Evolutionary conservation across 2,329 filamentous ascomycete genomes (phyloP).

Genomic region (Alternaria burnsii): DNA sequence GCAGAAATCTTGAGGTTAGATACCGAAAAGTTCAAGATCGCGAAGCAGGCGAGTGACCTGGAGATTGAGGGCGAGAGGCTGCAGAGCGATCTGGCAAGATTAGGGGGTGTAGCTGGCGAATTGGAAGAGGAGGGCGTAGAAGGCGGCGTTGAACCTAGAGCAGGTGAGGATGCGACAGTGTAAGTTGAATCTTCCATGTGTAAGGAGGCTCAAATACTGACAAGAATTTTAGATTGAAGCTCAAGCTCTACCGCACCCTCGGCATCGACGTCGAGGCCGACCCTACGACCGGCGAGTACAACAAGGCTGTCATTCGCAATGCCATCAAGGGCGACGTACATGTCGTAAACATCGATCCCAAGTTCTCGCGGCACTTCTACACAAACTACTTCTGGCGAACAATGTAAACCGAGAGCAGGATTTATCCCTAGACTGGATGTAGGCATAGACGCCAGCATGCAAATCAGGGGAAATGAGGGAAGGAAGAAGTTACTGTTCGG

Average conservation of each 20-base stretch:
- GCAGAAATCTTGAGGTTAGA: constrained; percentile 86
- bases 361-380: constrained; percentile 90
- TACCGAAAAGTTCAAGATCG: constrained; percentile 91
- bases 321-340: constrained; percentile 89
- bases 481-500: no score
- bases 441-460: no score
- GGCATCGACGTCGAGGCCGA: constrained; percentile 91
- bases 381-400: constrained; percentile 97
- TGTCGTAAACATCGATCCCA: constrained; percentile 91
- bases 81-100: constrained; percentile 76
- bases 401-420: constrained; percentile 63
- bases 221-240: constrained; percentile 67
- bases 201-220: not conserved
- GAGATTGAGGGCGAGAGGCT: constrained; percentile 97
- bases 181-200: constrained; percentile 39
- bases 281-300: constrained; percentile 76
- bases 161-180: constrained; percentile 59
- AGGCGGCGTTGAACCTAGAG: constrained; percentile 66
- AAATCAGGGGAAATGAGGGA: no score
- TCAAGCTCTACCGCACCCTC: constrained; percentile 90
- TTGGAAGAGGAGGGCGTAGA: constrained; percentile 88
- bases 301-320: constrained; percentile 85
- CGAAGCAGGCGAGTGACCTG: constrained; percentile 87
- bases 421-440: no score
- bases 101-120: constrained; percentile 79